These are phyloP conservation scores for Monosporascus sp. DNA, from an alignment of 2,329 filamentous ascomycete genomes.

Conservation along the genomic window DNA sequence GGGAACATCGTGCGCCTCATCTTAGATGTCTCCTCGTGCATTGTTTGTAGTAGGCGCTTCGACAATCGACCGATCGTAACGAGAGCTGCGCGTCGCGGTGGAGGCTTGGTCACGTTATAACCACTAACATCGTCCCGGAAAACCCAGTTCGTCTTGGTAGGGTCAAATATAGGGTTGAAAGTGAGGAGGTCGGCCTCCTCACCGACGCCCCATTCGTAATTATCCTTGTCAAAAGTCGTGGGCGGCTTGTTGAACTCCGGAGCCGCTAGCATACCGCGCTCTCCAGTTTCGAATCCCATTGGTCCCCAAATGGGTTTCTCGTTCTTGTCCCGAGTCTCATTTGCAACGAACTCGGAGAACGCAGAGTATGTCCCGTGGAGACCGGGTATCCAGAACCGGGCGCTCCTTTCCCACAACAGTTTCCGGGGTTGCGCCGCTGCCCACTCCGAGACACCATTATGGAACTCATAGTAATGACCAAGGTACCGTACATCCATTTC, in stretches of 20 bases:
- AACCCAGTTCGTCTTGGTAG: conserved; percentile 50
- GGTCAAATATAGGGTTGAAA: conserved; percentile 56
- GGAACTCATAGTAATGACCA: conserved; percentile 48
- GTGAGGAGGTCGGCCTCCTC: conserved; percentile 56
- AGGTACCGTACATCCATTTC: conserved; percentile 41
- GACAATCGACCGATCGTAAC: conserved; percentile 50
- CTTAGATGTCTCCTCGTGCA: conserved; percentile 50
- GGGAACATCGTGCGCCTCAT: conserved; percentile 51
- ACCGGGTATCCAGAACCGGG: conserved; percentile 54
- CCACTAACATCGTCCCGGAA: conserved; percentile 51
- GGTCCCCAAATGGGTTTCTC: conserved; percentile 58
- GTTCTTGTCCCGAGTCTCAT: conserved; percentile 36
- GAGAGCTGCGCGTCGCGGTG: conserved; percentile 52
- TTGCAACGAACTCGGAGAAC: conserved; percentile 49
- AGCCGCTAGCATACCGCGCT: conserved; percentile 47
- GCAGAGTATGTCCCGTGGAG: conserved; percentile 52
- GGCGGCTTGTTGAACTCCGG: conserved; percentile 56
- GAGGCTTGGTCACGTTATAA: conserved; percentile 44
- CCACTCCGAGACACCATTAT: conserved; percentile 49
- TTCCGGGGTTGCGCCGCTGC: conserved; percentile 53
- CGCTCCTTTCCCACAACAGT: conserved; percentile 56
- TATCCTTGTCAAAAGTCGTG: conserved; percentile 56
- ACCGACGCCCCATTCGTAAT: conserved; percentile 53
- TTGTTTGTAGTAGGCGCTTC: conserved; percentile 45
- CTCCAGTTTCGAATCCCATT: conserved; percentile 20